These are phyloP conservation scores for Phytopythium sindhum DNA, from an alignment of 352 stramenopile species.

Conservation along the genomic window DNA sequence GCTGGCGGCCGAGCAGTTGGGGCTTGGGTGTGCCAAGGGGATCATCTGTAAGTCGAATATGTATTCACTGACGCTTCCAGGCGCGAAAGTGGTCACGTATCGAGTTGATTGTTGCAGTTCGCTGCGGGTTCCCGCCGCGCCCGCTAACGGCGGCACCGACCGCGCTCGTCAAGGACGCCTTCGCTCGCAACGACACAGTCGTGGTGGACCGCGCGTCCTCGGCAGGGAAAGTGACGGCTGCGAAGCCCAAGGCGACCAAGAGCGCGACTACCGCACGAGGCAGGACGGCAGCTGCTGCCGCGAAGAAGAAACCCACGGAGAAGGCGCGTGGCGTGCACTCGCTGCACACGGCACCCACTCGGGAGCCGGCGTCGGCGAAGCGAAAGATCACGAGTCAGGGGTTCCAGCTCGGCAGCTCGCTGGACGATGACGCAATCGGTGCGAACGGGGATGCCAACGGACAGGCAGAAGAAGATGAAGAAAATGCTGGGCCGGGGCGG, in stretches of 20 bases:
- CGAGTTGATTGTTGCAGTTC: slow-evolving; percentile 27
- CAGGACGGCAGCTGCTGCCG: slow-evolving; percentile 2
- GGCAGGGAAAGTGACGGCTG: slow-evolving; percentile 6
- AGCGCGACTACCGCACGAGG: slow-evolving; percentile 7
- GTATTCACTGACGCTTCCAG: neutral
- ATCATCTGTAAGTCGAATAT: slow-evolving; percentile 41
- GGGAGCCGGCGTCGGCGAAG: slow-evolving; percentile 23
- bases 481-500: slow-evolving; percentile 10
- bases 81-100: neutral
- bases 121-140: slow-evolving; percentile 61
- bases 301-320: slow-evolving; percentile 11
- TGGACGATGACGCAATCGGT: slow-evolving; percentile 22
- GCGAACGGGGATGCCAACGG: slow-evolving; percentile 12
- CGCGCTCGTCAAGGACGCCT: slow-evolving; percentile 40
- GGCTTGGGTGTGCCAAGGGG: slow-evolving; percentile 34
- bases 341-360: slow-evolving; percentile 23
- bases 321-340: slow-evolving; percentile 45
- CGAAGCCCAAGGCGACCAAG: neutral
- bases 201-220: slow-evolving; percentile 34
- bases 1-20: slow-evolving; percentile 36
- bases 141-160: slow-evolving; percentile 29
- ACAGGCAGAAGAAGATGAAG: slow-evolving; percentile 3
- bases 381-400: slow-evolving; percentile 41
- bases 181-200: slow-evolving; percentile 72
- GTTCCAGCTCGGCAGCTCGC: slow-evolving; percentile 49